phyloP scores from a whole-genome alignment of 371 early-diverging fungal genomes.

The Ecytonucleospora hepatopenaei region DNA sequence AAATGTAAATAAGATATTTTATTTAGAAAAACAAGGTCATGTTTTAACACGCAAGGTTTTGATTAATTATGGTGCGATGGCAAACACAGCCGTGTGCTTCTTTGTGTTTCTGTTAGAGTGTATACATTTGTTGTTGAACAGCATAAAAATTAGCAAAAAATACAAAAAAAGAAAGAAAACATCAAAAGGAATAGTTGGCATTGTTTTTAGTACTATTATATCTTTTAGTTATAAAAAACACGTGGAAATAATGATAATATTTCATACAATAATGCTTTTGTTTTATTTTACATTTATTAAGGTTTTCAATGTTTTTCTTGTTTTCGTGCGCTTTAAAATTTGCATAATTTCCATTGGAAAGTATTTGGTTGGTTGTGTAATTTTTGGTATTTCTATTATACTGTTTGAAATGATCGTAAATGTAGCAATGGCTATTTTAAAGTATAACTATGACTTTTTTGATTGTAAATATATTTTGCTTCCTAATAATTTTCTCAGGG shows the following conservation, averaged over 20 bases:
- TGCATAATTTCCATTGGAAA: neutral
- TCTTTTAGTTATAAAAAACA: too few relatives aligned
- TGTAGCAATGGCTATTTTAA: neutral
- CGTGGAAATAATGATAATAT: neutral
- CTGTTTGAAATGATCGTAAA: neutral
- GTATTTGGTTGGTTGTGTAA: neutral
- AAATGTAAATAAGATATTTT: too few relatives aligned
- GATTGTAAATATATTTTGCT: neutral
- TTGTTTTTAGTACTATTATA: neutral
- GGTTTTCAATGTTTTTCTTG: neutral
- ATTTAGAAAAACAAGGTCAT: too few relatives aligned
- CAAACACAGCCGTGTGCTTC: too few relatives aligned
- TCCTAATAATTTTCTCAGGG: neutral
- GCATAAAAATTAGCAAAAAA: too few relatives aligned
- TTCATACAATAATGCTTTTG: neutral
- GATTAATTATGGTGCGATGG: too few relatives aligned
- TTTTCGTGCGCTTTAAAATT: neutral
- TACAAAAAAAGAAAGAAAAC: too few relatives aligned
- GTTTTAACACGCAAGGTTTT: too few relatives aligned
- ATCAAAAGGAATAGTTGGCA: too few relatives aligned
- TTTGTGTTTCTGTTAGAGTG: too few relatives aligned
- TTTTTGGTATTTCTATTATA: neutral
- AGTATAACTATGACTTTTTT: neutral
- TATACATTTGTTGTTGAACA: too few relatives aligned
- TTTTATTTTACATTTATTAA: neutral